These are phyloP conservation scores for Breviolum minutum DNA, from an alignment of 73 alveolate species.

Conservation along the genomic window DNA sequence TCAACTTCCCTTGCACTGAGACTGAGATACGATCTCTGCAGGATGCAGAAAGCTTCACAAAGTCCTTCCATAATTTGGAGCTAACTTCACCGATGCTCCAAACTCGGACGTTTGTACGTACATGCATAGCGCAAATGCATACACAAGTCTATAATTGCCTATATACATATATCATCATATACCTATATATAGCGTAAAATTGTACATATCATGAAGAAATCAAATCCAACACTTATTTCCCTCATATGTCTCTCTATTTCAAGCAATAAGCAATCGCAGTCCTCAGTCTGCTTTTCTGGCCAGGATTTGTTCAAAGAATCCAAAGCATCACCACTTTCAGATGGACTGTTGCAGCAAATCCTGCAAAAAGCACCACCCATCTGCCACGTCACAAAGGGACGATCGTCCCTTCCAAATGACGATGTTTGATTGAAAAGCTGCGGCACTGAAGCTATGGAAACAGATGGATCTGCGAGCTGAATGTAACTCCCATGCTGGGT, in stretches of 20 bases:
- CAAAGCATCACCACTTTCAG: slow-evolving; percentile 77
- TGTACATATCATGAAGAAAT: too few relatives aligned
- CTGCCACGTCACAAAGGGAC: not conserved
- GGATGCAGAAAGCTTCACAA: slow-evolving; percentile 39
- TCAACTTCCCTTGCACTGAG: not conserved
- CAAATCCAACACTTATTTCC: too few relatives aligned
- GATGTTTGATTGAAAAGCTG: not conserved
- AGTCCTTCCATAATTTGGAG: slow-evolving; percentile 3
- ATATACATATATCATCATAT: too few relatives aligned
- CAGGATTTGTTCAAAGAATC: slow-evolving; percentile 41
- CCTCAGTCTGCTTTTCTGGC: slow-evolving; percentile 89
- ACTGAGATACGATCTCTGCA: slow-evolving; percentile 73
- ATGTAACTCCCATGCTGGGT: too few relatives aligned
- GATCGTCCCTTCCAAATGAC: too few relatives aligned
- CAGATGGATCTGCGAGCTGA: too few relatives aligned
- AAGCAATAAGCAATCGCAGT: not conserved
- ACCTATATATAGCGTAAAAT: too few relatives aligned
- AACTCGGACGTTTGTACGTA: too few relatives aligned
- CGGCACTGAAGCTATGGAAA: not conserved
- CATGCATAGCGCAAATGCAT: too few relatives aligned
- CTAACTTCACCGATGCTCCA: too few relatives aligned
- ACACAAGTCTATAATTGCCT: too few relatives aligned
- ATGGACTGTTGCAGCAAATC: slow-evolving; percentile 82
- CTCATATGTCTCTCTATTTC: too few relatives aligned
- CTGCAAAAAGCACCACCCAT: slow-evolving; percentile 87